Evolutionary conservation across 2,329 filamentous ascomycete genomes (phyloP), one percentile per base, ranked within the genome.

Genomic region (Fusarium denticulatum): DNA sequence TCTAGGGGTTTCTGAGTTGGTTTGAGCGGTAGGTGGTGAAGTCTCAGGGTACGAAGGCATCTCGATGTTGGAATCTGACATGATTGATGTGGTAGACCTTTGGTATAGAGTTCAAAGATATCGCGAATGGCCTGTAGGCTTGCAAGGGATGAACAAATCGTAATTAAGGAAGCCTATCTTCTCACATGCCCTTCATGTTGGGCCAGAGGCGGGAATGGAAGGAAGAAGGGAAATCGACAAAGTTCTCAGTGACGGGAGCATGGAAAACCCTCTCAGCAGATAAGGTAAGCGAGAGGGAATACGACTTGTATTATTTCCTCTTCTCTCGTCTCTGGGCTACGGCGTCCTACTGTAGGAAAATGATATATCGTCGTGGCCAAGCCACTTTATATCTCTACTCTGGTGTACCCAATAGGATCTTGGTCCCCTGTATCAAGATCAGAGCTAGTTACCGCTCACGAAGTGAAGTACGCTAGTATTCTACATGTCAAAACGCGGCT

Each of bases 91-190:
- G 3, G 8, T 5, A 15, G 28, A 11, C 15, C 1, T 9, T n/a
- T 3, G 7, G 5, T 18, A 10, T 4, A 24, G 5, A 14, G 6
- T 20, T 24, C 0, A 6, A 24, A 10, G 30, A 16, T 3, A 20
- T 2, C 5, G 3, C 0, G 30, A 14, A 3, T n/a, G 1, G 3
- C 24, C 1, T 50, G 0, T 18, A 2, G 6, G 1, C 2, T 30
- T 18, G 9, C 3, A 37, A 5, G 9, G 16, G 18, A 37, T 37
- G 8, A 18, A 37, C 8, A 18, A 0, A 18, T 37, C 16, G 15
- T 18, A 2, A 37, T 37, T 10, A 37, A 18, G 36, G 18, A 37
- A 37, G 16, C 10, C 18, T 8, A 0, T 4, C 34, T 9, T 5
- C 7, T 34, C 4, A 20, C 8, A 4, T 20, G 6, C 8, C 12